Evolutionary conservation across 768 basidiomycete species (phyloP).

Genomic region (Psilocybe tampanensis): DNA sequence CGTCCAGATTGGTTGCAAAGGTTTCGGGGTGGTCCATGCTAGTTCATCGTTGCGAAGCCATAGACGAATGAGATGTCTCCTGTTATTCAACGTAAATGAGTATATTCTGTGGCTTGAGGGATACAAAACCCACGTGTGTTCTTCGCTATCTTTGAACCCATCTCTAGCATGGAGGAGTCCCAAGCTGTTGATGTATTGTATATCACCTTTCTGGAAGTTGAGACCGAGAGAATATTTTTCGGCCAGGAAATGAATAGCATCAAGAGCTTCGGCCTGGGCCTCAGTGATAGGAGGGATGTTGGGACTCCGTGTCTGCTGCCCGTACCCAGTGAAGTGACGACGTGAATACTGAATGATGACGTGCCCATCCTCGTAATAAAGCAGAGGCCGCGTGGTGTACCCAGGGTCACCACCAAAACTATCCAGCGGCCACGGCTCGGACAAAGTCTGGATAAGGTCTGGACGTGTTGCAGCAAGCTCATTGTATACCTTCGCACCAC

Average conservation of each 20-base stretch:
- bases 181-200: constrained; percentile 51
- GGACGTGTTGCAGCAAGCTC: constrained; percentile 48
- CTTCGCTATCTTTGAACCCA: constrained; percentile 38
- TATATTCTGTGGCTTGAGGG: not conserved
- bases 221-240: constrained; percentile 44
- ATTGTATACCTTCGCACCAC: constrained; percentile 46
- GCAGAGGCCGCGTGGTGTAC: constrained; percentile 40
- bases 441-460: constrained; percentile 43
- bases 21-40: constrained; percentile 45
- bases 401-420: constrained; percentile 41
- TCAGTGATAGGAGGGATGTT: constrained; percentile 49
- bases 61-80: constrained; percentile 40
- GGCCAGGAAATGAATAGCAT: constrained; percentile 44
- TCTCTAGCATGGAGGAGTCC: constrained; percentile 48
- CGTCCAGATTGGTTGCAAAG: constrained; percentile 39
- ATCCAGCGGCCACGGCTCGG: constrained; percentile 47
- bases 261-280: constrained; percentile 50
- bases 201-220: constrained; percentile 51
- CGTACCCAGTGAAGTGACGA: constrained; percentile 43
- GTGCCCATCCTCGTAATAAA: constrained; percentile 40
- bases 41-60: constrained; percentile 43
- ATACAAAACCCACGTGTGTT: constrained; percentile 35
- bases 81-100: constrained; percentile 4
- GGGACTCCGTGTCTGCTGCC: constrained; percentile 32
- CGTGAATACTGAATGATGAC: constrained; percentile 50